Evolutionary conservation across 1,284 basidiomycete species (phyloP).

Genomic region (Veloboletus limbatus): DNA sequence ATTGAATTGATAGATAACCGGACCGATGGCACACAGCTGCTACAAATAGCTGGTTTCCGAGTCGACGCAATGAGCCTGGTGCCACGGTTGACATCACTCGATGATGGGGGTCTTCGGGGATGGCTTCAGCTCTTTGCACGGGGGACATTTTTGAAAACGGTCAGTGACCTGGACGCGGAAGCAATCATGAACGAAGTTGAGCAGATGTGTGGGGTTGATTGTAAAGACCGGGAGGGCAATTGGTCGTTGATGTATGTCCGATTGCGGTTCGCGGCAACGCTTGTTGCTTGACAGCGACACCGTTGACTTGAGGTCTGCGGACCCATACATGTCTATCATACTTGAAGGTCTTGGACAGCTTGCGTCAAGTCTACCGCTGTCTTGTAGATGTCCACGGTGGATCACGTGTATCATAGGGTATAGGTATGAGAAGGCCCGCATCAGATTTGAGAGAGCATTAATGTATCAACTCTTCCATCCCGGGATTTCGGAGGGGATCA

Average conservation of each 20-base stretch:
- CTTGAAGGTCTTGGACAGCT: slow-evolving; percentile 5
- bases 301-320: slow-evolving; percentile 5
- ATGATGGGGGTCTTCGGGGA: slow-evolving; percentile 52
- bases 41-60: slow-evolving; percentile 54
- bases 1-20: slow-evolving; percentile 1
- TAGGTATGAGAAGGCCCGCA: too few species aligned
- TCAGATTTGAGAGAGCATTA: slow-evolving; percentile 9
- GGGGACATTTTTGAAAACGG: slow-evolving; percentile 49
- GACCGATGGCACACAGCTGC: slow-evolving; percentile 41
- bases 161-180: slow-evolving; percentile 53
- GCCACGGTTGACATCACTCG: slow-evolving; percentile 68
- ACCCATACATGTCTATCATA: background rate
- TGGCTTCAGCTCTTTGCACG: slow-evolving; percentile 74
- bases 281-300: slow-evolving; percentile 25
- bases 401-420: background rate
- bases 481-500: slow-evolving; percentile 1
- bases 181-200: slow-evolving; percentile 65
- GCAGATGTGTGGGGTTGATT: slow-evolving; percentile 57
- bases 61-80: slow-evolving; percentile 56
- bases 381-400: background rate
- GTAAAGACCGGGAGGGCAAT: slow-evolving; percentile 52
- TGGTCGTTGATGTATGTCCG: slow-evolving; percentile 76
- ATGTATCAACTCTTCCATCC: background rate
- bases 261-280: slow-evolving; percentile 51
- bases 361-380: slow-evolving; percentile 1